Conservation (phyloP, 2,329 filamentous ascomycete genomes). For the Botryotinia globosa region DNA sequence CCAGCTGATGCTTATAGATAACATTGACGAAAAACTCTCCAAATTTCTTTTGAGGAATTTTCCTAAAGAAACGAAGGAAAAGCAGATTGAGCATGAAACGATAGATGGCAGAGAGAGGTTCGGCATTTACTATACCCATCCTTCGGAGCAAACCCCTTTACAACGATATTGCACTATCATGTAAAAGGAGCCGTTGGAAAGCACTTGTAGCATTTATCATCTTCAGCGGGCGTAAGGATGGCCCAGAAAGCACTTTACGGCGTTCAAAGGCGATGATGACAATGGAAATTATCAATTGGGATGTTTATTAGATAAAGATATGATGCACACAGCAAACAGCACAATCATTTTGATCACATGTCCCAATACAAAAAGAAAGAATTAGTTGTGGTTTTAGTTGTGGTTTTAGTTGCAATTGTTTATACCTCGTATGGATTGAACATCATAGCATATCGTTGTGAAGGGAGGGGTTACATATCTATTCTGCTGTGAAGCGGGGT, state of each 20-base stretch:
- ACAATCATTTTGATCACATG: not conserved
- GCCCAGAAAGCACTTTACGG: not conserved
- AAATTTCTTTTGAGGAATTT: constrained; percentile 75
- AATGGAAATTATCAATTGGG: not conserved
- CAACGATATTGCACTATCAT: constrained; percentile 58
- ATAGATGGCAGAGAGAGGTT: constrained; percentile 73
- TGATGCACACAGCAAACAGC: not conserved
- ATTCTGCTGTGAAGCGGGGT: not conserved
- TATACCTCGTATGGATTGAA: not conserved
- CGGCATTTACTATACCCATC: constrained; percentile 58
- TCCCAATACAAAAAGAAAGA: not conserved
- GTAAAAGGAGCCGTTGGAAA: constrained; percentile 38
- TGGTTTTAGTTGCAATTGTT: too few relatives aligned
- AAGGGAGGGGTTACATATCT: not conserved
- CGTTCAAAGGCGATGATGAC: not conserved
- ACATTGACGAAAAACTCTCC: constrained; percentile 66
- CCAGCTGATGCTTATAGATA: constrained; percentile 47
- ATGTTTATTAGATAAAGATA: not conserved
- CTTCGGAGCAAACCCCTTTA: constrained; percentile 30
- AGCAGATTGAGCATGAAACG: constrained; percentile 68
- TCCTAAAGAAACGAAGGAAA: constrained; percentile 64
- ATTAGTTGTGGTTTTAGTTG: not conserved
- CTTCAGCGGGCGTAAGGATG: not conserved
- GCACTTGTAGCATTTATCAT: not conserved
- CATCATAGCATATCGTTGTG: not conserved